Base-by-base conservation (phyloP, 441 rosid genomes). In the Erodium texanum region DNA sequence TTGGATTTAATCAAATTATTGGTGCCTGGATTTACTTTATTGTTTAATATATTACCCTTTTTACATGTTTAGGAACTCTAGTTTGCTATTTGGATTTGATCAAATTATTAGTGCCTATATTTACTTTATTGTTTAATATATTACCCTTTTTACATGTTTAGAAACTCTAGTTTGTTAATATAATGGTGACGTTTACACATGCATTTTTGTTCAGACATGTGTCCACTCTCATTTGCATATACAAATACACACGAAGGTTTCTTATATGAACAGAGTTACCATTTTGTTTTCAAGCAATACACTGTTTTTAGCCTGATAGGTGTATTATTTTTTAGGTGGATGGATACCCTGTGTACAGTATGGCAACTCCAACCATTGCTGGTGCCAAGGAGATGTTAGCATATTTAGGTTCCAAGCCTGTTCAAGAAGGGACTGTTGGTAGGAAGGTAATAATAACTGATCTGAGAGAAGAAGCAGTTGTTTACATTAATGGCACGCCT, bases 401-500 rank as follows among this genome's bases (percentile, higher is more conserved):
- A 32, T 89, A 85, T 86, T 83, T 95, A 75, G 89, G 87, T 72
- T 89, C 95, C 71, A 81, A 87, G 73, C 79, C 83, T 43, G 77
- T 77, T 69, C 85, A 71, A 65, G 91, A 82, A 77, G 89, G 85
- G 62, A 74, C 78, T 14, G 73, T 61, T 65, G 75, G 84, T 70
- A 75, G 73, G 72, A 83, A 78, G 79, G 96, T 84, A 72, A 82
- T 87, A 71, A 76, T 95, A 69, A 95, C 91, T 62, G 98, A 95
- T 79, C 79, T 92, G 52, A 87, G 98, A 86, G 98, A 95, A 88
- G 99, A 95, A 74, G 93, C 96, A 38, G 91, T 87, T 77, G 97
- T 92, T 76, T 95, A 92, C 86, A 92, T 92, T 68, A 84, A 87
- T 77, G 97, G 93, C 71, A 87, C 89, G 22, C 98, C 99, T 32